Conservation (phyloP, 805 yeast species). For the Ogataea haglerorum region DNA sequence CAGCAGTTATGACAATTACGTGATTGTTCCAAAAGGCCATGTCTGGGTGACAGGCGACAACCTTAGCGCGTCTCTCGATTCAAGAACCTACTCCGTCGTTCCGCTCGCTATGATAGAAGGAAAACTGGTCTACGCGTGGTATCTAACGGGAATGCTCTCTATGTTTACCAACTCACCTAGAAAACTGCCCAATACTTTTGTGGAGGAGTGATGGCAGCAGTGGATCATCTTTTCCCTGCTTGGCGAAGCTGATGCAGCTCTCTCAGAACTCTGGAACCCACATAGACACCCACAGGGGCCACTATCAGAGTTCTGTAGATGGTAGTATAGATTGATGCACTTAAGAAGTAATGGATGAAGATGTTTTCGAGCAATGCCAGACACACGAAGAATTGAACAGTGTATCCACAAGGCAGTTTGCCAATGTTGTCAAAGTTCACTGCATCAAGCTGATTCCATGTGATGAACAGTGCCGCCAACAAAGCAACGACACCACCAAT, state of each 20-base stretch:
- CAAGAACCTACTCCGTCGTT: conserved; percentile 82
- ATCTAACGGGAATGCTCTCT: conserved; percentile 35
- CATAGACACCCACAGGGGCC: conserved; percentile 50
- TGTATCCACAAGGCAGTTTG: conserved; percentile 33
- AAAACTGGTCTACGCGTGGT: conserved; percentile 71
- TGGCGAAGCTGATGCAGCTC: conserved; percentile 29
- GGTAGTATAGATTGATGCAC: conserved; percentile 58
- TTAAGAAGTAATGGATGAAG: conserved; percentile 56
- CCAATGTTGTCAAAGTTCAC: conserved; percentile 35
- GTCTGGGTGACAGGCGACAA: conserved; percentile 98
- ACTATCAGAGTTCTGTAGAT: conserved; percentile 45
- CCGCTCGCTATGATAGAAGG: conserved; percentile 90
- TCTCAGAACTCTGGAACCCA: conserved; percentile 67
- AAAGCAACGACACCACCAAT: conserved; percentile 41
- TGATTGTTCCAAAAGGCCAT: conserved; percentile 88
- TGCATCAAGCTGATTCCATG: conserved; percentile 40
- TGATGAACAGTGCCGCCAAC: conserved; percentile 36
- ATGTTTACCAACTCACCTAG: conserved; percentile 45
- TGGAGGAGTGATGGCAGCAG: conserved; percentile 29
- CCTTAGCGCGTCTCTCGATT: conserved; percentile 79
- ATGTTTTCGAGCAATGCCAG: conserved; percentile 49
- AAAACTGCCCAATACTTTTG: conserved; percentile 50
- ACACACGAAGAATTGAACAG: conserved; percentile 45
- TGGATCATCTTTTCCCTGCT: conserved; percentile 21
- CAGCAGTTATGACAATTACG: conserved; percentile 44